A percentile compares a stretch with the other conserved stretches of the same genome.
Evolutionary conservation across 129 eudicot genomes (phyloP).

Genomic region (Chrysanthemum makinoi): DNA sequence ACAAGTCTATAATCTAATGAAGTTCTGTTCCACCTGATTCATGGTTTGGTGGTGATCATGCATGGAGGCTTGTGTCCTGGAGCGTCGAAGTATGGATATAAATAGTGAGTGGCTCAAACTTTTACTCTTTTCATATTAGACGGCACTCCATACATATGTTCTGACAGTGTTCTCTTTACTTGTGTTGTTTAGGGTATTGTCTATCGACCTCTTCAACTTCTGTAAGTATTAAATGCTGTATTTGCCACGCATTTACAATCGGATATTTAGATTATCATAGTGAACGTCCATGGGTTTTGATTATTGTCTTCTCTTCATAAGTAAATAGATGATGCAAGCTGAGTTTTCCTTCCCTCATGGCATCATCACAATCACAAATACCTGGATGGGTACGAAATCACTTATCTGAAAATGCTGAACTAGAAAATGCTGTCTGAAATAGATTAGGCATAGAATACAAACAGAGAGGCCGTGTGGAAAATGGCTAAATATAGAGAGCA

Average conservation of each 20-base stretch:
- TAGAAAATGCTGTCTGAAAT: too few relatives aligned
- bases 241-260: neutral
- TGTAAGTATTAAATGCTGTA: constrained; percentile 36
- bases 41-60: constrained; percentile 57
- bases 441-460: too few relatives aligned
- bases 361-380: too few relatives aligned
- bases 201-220: constrained; percentile 24
- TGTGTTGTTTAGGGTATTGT: constrained; percentile 31
- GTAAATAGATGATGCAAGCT: constrained; percentile 4
- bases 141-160: neutral
- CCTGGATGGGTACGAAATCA: too few relatives aligned
- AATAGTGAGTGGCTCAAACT: constrained; percentile 38
- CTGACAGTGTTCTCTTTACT: constrained; percentile 13
- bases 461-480: too few relatives aligned
- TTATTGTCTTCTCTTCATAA: neutral
- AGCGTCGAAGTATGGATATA: constrained; percentile 33
- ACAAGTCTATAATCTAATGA: constrained; percentile 38
- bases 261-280: neutral
- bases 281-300: neutral
- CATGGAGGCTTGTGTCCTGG: constrained; percentile 39
- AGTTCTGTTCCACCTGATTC: constrained; percentile 53
- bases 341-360: neutral
- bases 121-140: constrained; percentile 1
- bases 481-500: too few relatives aligned
- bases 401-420: too few relatives aligned